Evolutionary conservation across 352 stramenopile species (phyloP).

Genomic region (Aphanomyces euteiches): DNA sequence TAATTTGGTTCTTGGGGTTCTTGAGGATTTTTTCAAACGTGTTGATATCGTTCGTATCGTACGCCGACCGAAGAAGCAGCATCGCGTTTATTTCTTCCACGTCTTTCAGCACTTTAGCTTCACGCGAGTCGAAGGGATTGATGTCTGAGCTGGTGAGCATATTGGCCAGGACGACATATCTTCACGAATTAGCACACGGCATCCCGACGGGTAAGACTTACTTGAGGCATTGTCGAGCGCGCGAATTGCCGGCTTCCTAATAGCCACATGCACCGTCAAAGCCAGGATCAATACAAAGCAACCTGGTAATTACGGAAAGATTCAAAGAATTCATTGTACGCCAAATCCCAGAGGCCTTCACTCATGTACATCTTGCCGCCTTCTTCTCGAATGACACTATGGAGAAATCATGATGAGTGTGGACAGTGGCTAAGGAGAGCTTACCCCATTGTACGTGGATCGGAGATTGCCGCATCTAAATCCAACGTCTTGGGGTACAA

Average conservation of each 20-base stretch:
- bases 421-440: constrained; percentile 11
- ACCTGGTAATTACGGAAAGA: constrained; percentile 90
- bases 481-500: constrained; percentile 89
- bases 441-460: constrained; percentile 89
- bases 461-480: constrained; percentile 83
- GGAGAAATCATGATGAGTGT: neutral
- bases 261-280: no score
- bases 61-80: constrained; percentile 64
- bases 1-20: constrained; percentile 87
- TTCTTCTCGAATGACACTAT: constrained; percentile 82
- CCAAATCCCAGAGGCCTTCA: constrained; percentile 82
- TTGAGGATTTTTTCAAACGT: constrained; percentile 91
- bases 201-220: constrained; percentile 31
- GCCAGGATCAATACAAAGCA: no score
- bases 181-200: neutral
- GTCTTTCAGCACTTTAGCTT: constrained; percentile 90
- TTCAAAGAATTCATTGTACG: constrained; percentile 94
- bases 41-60: constrained; percentile 88
- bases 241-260: constrained; percentile 77
- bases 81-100: constrained; percentile 76
- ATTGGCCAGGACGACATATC: constrained; percentile 87
- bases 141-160: constrained; percentile 91
- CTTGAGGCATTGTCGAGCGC: constrained; percentile 88
- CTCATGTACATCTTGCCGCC: constrained; percentile 93
- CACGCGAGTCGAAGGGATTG: constrained; percentile 91